These are phyloP conservation scores for Cymodocea nodosa DNA, from an alignment of 116 monocot genomes.

Conservation along the genomic window DNA sequence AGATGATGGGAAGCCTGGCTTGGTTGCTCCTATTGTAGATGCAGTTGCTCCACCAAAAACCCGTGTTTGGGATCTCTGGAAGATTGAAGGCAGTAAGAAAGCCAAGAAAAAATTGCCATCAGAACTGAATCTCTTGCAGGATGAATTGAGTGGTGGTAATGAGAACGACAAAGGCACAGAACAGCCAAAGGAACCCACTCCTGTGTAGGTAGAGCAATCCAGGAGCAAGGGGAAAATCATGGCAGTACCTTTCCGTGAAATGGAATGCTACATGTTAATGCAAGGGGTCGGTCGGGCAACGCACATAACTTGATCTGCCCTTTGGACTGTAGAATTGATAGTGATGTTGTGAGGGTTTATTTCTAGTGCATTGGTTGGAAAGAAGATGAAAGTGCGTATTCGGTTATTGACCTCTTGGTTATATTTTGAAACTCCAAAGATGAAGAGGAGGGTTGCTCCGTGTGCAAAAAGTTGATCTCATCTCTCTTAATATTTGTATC, in stretches of 20 bases:
- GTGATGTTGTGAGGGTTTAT: no score
- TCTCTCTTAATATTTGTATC: no score
- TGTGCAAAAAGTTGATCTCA: no score
- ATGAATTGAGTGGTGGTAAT: constrained; percentile 13
- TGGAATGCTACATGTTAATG: neutral
- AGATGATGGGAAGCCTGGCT: constrained; percentile 87
- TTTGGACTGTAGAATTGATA: no score
- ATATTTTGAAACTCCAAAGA: no score
- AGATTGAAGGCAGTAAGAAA: constrained; percentile 58
- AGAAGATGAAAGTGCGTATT: no score
- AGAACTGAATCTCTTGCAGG: constrained; percentile 38
- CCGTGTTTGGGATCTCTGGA: constrained; percentile 73
- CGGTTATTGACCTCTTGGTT: no score
- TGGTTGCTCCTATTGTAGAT: constrained; percentile 76
- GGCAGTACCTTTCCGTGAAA: neutral
- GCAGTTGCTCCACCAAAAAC: constrained; percentile 70
- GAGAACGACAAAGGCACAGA: constrained; percentile 29
- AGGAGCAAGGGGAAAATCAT: neutral
- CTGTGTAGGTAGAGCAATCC: constrained; percentile 17
- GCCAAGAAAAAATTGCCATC: constrained; percentile 64
- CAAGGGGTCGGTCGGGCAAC: neutral
- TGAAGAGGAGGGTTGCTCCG: no score
- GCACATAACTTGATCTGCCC: no score
- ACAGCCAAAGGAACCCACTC: constrained; percentile 34
- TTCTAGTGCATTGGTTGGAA: no score